phyloP scores from a whole-genome alignment of 2,329 filamentous ascomycete genomes.

The Diaporthe capsici region DNA sequence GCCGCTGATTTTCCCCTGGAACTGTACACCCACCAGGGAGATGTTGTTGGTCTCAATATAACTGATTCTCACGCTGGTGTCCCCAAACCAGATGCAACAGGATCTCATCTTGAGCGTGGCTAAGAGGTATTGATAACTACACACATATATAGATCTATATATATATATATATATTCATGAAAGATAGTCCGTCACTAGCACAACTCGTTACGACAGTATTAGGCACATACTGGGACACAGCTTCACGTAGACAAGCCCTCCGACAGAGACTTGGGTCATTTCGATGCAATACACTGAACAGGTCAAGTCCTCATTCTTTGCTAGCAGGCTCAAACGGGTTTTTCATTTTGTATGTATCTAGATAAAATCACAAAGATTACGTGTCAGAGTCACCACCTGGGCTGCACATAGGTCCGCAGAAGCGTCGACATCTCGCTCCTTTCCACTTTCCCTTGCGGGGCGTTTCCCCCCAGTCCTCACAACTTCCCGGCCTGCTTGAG shows the following conservation, averaged over 20 bases:
- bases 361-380: neutral
- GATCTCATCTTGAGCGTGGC: neutral
- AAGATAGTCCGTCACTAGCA: neutral
- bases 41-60: neutral
- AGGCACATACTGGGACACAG: neutral
- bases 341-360: neutral
- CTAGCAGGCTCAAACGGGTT: neutral
- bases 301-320: neutral
- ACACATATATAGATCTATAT: too few species aligned
- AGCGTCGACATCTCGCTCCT: neutral
- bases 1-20: too few species aligned
- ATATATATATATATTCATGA: too few species aligned
- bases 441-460: neutral
- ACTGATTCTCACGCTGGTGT: neutral
- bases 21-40: neutral
- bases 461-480: neutral
- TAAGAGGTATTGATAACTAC: neutral
- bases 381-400: neutral
- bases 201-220: neutral
- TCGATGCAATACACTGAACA: neutral
- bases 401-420: neutral
- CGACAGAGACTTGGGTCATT: too few species aligned
- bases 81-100: neutral
- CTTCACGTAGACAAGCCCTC: neutral
- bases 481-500: slow-evolving; percentile 50